phyloP scores from a whole-genome alignment of 1,284 basidiomycete genomes.

The Albatrellus sp. region DNA sequence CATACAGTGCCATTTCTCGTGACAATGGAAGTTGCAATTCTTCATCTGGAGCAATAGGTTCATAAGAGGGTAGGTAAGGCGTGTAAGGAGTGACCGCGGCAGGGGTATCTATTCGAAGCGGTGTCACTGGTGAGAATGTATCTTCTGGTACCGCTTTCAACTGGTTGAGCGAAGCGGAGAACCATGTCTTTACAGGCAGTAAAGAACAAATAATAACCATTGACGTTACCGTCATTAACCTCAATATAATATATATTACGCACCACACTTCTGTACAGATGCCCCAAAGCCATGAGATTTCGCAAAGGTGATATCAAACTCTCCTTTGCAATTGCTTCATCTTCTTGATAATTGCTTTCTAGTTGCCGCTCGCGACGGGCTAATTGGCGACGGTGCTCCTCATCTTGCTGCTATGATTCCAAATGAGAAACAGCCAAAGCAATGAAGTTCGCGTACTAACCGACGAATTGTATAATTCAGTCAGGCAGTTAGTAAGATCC shows the following conservation, averaged over 20 bases:
- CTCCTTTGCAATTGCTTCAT: constrained; percentile 37
- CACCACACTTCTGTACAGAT: constrained; percentile 81
- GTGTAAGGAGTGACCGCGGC: constrained; percentile 38
- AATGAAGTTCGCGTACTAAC: constrained; percentile 20
- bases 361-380: constrained; percentile 67
- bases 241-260: constrained; percentile 18
- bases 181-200: constrained; percentile 59
- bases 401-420: constrained; percentile 24
- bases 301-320: constrained; percentile 73
- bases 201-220: not conserved
- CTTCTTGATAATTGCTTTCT: constrained; percentile 54
- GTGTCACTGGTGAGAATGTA: constrained; percentile 33
- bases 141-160: constrained; percentile 56
- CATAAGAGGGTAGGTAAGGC: constrained; percentile 29
- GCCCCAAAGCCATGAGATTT: constrained; percentile 68
- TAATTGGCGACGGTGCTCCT: constrained; percentile 37
- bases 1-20: constrained; percentile 77
- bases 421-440: not conserved
- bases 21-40: constrained; percentile 68
- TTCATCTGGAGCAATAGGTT: constrained; percentile 26
- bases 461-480: constrained; percentile 37
- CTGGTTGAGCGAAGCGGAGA: constrained; percentile 52
- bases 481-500: constrained; percentile 65
- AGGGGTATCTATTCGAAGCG: constrained; percentile 34
- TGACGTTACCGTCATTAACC: not conserved